Evolutionary conservation across 2,329 filamentous ascomycete species (phyloP).

Genomic region (Plenodomus biglobosus): DNA sequence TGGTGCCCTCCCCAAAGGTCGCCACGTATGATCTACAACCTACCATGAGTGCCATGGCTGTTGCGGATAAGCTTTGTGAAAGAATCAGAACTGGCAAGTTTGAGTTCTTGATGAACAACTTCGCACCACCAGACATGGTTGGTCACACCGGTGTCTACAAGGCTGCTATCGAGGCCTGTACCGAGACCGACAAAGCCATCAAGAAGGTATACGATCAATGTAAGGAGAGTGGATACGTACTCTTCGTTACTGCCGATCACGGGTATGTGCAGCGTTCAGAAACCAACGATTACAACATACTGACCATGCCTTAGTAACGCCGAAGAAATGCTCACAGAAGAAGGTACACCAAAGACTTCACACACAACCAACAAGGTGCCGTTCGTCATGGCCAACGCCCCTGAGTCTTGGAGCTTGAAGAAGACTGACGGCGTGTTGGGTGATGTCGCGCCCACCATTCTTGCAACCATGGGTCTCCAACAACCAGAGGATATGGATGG

Average conservation of each 20-base stretch:
- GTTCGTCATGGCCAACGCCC: constrained; percentile 97
- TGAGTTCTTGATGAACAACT: constrained; percentile 99
- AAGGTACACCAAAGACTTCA: constrained; percentile 95
- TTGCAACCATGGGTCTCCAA: constrained; percentile 86
- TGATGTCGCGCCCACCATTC: constrained; percentile 92
- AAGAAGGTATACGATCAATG: constrained; percentile 89
- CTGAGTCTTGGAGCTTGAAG: constrained; percentile 82
- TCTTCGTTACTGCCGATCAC: constrained; percentile 96
- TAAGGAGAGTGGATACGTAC: constrained; percentile 87
- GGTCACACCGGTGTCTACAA: constrained; percentile 98
- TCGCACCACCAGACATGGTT: constrained; percentile 98
- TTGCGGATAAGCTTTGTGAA: constrained; percentile 87
- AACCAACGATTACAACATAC: constrained; percentile 6
- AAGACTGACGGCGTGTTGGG: constrained; percentile 87
- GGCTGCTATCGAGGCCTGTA: constrained; percentile 80
- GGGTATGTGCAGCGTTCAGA: constrained; percentile 56
- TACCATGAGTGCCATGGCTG: constrained; percentile 90
- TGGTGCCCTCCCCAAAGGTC: constrained; percentile 93
- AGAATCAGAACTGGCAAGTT: constrained; percentile 81
- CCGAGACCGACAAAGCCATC: constrained; percentile 91
- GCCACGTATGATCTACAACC: constrained; percentile 93
- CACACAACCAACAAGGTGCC: constrained; percentile 98
- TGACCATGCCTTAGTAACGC: constrained; percentile 65
- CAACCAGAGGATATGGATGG: constrained; percentile 94
- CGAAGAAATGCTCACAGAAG: constrained; percentile 97